A percentile compares a stretch with the other conserved stretches of the same genome.
Conservation (phyloP, 306 rosid species). For the Albizia julibrissin region DNA sequence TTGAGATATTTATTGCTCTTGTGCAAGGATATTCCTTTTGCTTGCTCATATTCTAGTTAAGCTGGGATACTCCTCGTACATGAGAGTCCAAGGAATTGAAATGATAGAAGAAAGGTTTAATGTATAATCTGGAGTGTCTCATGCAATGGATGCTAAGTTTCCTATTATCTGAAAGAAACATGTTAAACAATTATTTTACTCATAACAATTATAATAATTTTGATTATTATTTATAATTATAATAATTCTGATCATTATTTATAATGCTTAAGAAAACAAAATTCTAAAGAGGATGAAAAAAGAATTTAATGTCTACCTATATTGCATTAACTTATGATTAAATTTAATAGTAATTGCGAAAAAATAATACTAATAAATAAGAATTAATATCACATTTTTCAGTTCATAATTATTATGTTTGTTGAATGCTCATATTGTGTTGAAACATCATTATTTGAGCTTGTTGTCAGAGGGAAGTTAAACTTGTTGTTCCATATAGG, state of each 20-base stretch:
- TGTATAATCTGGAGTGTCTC: constrained; percentile 4
- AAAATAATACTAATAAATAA: background rate
- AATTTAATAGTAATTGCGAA: background rate
- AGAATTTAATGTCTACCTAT: constrained; percentile 8
- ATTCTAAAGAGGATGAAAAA: background rate
- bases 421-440: constrained; percentile 2
- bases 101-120: background rate
- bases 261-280: background rate
- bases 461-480: background rate
- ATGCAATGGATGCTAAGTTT: background rate
- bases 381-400: background rate
- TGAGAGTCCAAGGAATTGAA: background rate
- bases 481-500: constrained; percentile 8
- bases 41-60: background rate
- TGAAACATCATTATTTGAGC: background rate
- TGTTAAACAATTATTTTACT: background rate
- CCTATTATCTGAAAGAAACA: constrained; percentile 17
- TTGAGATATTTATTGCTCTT: constrained; percentile 13
- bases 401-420: background rate
- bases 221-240: background rate
- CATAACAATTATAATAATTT: background rate
- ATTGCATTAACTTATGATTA: background rate
- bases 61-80: constrained; percentile 2
- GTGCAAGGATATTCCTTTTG: constrained; percentile 7
- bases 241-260: background rate